phyloP scores from a whole-genome alignment of 345 rosid species.

The Nephelium lappaceum region DNA sequence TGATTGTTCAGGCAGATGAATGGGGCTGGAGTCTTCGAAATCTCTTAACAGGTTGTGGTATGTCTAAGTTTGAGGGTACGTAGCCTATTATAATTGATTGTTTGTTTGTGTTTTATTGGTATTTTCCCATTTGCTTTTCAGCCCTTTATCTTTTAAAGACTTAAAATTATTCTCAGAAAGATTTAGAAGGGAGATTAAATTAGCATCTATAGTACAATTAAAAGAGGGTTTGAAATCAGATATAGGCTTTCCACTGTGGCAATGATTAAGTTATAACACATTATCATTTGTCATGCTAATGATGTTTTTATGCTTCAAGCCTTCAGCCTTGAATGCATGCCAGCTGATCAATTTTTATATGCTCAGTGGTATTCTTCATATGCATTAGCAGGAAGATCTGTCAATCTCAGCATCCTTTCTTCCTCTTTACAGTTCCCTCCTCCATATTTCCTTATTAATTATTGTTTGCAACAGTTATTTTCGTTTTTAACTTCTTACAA shows the following conservation, averaged over 20 bases:
- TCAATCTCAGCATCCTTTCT: too few relatives aligned
- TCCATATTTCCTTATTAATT: too few relatives aligned
- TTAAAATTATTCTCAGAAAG: neutral
- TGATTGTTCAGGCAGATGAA: slow-evolving; percentile 21
- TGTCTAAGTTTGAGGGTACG: slow-evolving; percentile 14
- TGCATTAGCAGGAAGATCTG: too few relatives aligned
- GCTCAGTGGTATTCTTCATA: too few relatives aligned
- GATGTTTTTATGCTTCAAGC: neutral
- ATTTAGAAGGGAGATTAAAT: neutral
- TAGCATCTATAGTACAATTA: neutral
- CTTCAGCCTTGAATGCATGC: neutral
- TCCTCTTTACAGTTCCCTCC: too few relatives aligned
- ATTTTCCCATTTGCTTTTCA: neutral
- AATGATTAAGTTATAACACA: neutral
- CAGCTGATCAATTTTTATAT: slow-evolving; percentile 18
- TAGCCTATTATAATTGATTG: neutral
- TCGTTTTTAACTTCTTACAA: too few relatives aligned
- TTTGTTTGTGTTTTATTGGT: neutral
- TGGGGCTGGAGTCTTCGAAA: slow-evolving; percentile 19
- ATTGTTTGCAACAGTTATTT: too few relatives aligned
- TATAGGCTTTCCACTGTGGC: neutral
- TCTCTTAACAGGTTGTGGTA: slow-evolving; percentile 18
- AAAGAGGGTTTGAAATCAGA: neutral
- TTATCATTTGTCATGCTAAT: neutral
- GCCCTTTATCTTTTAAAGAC: neutral